phyloP scores from a whole-genome alignment of 2,329 filamentous ascomycete species.

The Setomelanomma holmii region DNA sequence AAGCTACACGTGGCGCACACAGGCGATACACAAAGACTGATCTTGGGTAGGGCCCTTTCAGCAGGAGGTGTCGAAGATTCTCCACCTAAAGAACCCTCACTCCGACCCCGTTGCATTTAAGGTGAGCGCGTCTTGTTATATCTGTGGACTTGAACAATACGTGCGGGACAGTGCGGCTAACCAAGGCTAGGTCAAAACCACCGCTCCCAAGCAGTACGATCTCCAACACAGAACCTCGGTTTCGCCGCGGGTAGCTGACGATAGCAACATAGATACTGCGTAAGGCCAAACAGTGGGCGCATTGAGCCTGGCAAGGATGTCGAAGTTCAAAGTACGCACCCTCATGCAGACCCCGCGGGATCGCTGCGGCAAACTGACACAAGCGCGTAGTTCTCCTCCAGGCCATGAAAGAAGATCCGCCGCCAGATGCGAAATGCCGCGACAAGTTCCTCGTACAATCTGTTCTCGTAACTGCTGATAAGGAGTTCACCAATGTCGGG shows the following conservation, averaged over 20 bases:
- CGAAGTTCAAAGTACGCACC: slow-evolving; percentile 81
- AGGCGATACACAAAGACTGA: slow-evolving; percentile 19
- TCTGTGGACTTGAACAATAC: background rate
- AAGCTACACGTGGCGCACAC: slow-evolving; percentile 46
- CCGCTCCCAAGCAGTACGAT: slow-evolving; percentile 94
- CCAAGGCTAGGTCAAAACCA: slow-evolving; percentile 86
- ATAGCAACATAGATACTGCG: slow-evolving; percentile 77
- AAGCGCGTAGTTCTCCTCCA: slow-evolving; percentile 79
- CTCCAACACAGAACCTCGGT: slow-evolving; percentile 16
- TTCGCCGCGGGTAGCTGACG: slow-evolving; percentile 3
- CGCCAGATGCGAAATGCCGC: slow-evolving; percentile 84
- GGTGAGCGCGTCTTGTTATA: slow-evolving; percentile 50
- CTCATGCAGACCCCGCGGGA: slow-evolving; percentile 15
- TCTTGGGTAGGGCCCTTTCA: slow-evolving; percentile 65
- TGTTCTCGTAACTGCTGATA: slow-evolving; percentile 80
- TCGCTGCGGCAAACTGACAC: slow-evolving; percentile 31
- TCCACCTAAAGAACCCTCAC: slow-evolving; percentile 66
- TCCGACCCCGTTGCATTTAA: slow-evolving; percentile 69
- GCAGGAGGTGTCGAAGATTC: slow-evolving; percentile 67
- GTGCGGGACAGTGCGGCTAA: slow-evolving; percentile 14
- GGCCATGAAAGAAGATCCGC: slow-evolving; percentile 95
- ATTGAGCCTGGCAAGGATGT: slow-evolving; percentile 90
- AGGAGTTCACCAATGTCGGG: slow-evolving; percentile 81
- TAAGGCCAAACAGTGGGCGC: slow-evolving; percentile 94
- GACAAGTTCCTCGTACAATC: slow-evolving; percentile 99